These are phyloP conservation scores for Carallia brachiata DNA, from an alignment of 345 rosid genomes.

Conservation along the genomic window DNA sequence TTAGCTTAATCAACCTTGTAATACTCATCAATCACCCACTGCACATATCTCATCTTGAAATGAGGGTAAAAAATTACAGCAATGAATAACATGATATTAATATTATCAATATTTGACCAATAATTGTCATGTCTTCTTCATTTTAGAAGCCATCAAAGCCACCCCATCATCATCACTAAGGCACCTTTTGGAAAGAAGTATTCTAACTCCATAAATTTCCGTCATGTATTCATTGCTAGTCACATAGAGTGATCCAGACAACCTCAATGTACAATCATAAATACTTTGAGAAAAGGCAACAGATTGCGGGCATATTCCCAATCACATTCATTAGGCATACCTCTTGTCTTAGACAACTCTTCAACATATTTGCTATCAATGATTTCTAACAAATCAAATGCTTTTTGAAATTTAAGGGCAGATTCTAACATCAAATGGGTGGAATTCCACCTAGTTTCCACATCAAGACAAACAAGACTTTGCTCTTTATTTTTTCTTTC, in stretches of 20 bases:
- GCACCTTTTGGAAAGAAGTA: background rate
- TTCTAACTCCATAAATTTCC: background rate
- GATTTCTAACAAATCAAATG: background rate
- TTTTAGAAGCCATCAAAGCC: background rate
- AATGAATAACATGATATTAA: background rate
- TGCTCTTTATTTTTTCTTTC: background rate
- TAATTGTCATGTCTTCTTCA: background rate
- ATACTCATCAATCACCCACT: too few species aligned
- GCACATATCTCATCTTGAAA: too few species aligned
- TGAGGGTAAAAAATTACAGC: too few species aligned
- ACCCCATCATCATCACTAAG: background rate
- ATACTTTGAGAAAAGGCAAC: background rate
- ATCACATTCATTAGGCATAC: background rate
- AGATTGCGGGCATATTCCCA: background rate
- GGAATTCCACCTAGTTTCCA: background rate
- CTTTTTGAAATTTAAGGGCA: background rate
- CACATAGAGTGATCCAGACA: background rate
- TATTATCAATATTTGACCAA: background rate
- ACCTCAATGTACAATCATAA: background rate
- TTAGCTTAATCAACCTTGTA: too few species aligned
- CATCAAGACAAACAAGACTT: background rate
- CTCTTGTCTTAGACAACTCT: background rate
- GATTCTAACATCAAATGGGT: too few species aligned
- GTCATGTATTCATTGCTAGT: background rate
- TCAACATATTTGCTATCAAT: background rate